Conservation (phyloP, 1,284 basidiomycete genomes). For the Coniferiporia sulphurascens region DNA sequence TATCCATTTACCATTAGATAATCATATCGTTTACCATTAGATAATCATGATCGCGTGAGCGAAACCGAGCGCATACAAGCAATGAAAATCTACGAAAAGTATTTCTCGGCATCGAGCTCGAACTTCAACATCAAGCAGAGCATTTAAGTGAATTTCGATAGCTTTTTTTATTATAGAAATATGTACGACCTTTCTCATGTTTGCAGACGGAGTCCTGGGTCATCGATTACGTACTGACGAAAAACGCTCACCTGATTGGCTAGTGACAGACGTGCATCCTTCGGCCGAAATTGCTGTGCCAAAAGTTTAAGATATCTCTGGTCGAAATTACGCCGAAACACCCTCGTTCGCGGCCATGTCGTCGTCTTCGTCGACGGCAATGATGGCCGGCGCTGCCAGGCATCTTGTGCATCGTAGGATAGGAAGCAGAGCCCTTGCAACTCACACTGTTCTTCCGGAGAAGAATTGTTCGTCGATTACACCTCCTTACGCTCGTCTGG, state of each 20-base stretch:
- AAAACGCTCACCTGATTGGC: constrained; percentile 3
- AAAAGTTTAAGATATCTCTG: background rate
- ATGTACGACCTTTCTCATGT: background rate
- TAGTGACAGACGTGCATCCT: background rate
- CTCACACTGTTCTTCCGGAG: constrained; percentile 45
- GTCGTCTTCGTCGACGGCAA: constrained; percentile 7
- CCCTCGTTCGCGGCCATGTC: background rate
- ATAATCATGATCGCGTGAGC: too few species aligned
- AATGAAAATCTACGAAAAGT: too few species aligned
- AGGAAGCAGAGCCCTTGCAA: constrained; percentile 41
- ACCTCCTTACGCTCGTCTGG: constrained; percentile 81
- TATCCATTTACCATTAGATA: too few species aligned
- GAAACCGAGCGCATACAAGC: too few species aligned
- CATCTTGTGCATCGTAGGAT: constrained; percentile 18
- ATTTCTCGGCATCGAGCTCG: too few species aligned
- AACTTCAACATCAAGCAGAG: too few species aligned
- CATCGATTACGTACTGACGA: background rate
- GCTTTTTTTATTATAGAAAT: too few species aligned
- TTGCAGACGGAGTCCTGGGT: too few species aligned
- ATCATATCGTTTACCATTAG: too few species aligned
- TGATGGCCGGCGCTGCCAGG: constrained; percentile 10
- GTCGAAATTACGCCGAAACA: too few species aligned
- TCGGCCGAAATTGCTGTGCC: background rate
- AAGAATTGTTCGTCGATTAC: constrained; percentile 79
- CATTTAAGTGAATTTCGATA: too few species aligned